These are phyloP conservation scores for Medicago truncatula DNA, from an alignment of 306 rosid genomes.

Conservation along the genomic window DNA sequence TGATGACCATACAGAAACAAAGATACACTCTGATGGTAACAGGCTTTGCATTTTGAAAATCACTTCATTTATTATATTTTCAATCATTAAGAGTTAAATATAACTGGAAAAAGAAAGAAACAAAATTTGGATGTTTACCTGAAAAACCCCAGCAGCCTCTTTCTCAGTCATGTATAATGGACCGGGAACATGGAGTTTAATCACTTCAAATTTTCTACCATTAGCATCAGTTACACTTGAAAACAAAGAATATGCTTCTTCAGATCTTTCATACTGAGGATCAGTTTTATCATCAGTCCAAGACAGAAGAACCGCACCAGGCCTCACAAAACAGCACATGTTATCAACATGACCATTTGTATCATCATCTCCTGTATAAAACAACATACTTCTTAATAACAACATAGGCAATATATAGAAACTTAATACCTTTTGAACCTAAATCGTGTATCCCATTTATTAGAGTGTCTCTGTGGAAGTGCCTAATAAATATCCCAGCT, in stretches of 20 bases:
- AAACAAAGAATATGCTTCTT: slow-evolving; percentile 72
- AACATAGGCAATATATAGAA: slow-evolving; percentile 24
- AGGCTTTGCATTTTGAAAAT: slow-evolving; percentile 4
- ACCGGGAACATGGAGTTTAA: slow-evolving; percentile 78
- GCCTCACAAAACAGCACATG: slow-evolving; percentile 88
- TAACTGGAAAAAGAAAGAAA: slow-evolving; percentile 25
- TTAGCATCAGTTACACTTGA: slow-evolving; percentile 71
- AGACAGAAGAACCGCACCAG: slow-evolving; percentile 87
- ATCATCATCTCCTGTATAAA: slow-evolving; percentile 87
- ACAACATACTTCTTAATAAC: slow-evolving; percentile 25
- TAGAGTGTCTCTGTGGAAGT: slow-evolving; percentile 24
- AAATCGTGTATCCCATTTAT: slow-evolving; percentile 22
- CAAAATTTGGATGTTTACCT: slow-evolving; percentile 50
- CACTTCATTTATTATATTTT: slow-evolving; percentile 3
- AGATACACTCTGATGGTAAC: slow-evolving; percentile 9
- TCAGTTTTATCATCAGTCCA: slow-evolving; percentile 86
- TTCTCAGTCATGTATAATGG: slow-evolving; percentile 78
- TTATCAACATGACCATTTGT: slow-evolving; percentile 97
- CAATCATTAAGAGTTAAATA: slow-evolving; percentile 7
- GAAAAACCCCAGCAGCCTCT: slow-evolving; percentile 75
- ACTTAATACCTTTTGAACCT: slow-evolving; percentile 11
- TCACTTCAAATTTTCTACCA: slow-evolving; percentile 76
- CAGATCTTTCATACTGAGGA: slow-evolving; percentile 84
- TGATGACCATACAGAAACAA: not conserved
- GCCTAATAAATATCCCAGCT: slow-evolving; percentile 1